A percentile compares a stretch with the other conserved stretches of the same genome.
These are phyloP conservation scores for Tuctoria greenei DNA, from an alignment of 176 grass and related monocot genomes.

Conservation along the genomic window DNA sequence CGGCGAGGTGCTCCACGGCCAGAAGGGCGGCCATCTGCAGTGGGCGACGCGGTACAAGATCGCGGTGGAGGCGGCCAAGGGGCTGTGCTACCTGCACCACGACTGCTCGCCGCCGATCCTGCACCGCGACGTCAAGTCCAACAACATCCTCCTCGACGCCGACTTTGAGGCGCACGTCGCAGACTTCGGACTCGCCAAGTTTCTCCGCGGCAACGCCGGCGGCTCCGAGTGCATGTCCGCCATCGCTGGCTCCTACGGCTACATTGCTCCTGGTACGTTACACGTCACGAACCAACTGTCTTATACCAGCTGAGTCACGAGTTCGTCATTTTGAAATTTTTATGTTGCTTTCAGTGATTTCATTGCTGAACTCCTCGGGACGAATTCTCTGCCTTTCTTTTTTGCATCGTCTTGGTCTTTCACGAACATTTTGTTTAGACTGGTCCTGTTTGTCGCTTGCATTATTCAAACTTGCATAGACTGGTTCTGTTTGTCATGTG, in stretches of 20 bases:
- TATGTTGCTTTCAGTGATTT: neutral
- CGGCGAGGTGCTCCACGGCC: slow-evolving; percentile 86
- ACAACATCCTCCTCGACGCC: slow-evolving; percentile 86
- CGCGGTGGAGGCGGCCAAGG: slow-evolving; percentile 85
- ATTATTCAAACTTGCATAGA: neutral
- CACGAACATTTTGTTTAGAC: neutral
- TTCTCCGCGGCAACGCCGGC: slow-evolving; percentile 62
- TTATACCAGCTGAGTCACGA: no score
- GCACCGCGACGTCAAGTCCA: slow-evolving; percentile 96
- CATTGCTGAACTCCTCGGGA: neutral
- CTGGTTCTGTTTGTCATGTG: slow-evolving; percentile 1
- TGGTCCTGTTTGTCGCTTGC: neutral
- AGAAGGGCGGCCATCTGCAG: slow-evolving; percentile 78
- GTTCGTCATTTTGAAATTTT: neutral
- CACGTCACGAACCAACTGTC: neutral
- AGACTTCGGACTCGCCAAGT: slow-evolving; percentile 92
- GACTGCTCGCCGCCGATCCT: slow-evolving; percentile 86
- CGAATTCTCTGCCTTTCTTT: neutral
- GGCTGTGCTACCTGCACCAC: slow-evolving; percentile 96
- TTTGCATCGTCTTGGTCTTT: neutral
- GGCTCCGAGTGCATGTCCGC: slow-evolving; percentile 95
- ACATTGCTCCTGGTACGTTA: slow-evolving; percentile 83
- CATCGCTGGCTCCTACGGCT: slow-evolving; percentile 90
- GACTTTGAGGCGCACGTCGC: slow-evolving; percentile 87
- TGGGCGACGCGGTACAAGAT: slow-evolving; percentile 93